Conservation (phyloP, 2,329 filamentous ascomycete genomes). For the Chaetomium sp. region DNA sequence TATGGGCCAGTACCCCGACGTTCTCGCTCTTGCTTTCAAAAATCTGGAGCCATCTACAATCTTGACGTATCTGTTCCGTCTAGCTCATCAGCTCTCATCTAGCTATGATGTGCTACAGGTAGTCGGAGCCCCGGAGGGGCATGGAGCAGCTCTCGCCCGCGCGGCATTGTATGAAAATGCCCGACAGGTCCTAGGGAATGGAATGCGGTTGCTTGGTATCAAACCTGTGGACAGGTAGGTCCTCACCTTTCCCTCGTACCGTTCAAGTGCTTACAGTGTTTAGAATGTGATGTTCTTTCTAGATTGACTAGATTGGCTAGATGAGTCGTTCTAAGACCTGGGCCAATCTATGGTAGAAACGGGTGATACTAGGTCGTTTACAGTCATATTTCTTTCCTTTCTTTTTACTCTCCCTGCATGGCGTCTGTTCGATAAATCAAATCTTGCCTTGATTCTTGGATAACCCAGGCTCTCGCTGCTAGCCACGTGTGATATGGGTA, state of each 20-base stretch:
- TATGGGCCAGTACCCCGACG: conserved; percentile 1
- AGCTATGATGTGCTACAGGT: conserved; percentile 66
- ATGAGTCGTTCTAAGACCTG: not conserved
- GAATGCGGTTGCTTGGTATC: conserved; percentile 65
- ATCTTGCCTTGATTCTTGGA: not conserved
- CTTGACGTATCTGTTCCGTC: conserved; percentile 68
- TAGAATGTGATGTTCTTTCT: not conserved
- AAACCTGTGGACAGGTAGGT: conserved; percentile 59
- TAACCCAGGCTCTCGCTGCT: not conserved
- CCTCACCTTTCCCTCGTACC: not conserved
- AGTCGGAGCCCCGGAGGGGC: conserved; percentile 53
- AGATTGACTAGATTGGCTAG: not conserved
- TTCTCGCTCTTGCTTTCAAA: not conserved
- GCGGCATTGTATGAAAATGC: conserved; percentile 64
- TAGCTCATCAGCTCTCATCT: conserved; percentile 63
- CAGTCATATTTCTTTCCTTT: not conserved
- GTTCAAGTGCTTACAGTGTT: not conserved
- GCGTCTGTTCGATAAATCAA: not conserved
- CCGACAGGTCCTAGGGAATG: conserved; percentile 65
- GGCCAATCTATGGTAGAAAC: no score
- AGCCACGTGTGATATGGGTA: not conserved
- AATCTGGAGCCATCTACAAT: conserved; percentile 43
- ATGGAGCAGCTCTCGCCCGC: conserved; percentile 59
- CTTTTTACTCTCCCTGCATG: not conserved
- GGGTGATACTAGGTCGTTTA: not conserved